Base-by-base conservation (phyloP, 768 basidiomycete species). In the Neoboletus magnificus region DNA sequence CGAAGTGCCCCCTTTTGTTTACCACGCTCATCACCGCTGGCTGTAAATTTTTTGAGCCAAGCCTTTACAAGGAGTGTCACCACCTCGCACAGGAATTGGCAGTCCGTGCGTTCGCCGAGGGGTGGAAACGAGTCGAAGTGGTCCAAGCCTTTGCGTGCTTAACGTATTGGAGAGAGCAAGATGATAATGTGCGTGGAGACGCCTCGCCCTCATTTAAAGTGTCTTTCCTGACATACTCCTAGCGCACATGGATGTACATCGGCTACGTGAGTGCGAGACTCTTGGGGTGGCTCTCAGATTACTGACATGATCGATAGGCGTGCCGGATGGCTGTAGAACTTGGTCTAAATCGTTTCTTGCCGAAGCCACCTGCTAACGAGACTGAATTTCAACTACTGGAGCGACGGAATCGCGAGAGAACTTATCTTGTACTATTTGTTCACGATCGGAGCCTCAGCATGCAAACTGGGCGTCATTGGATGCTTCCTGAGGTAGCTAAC, bases 301-400 rank as follows among this genome's bases (percentile, higher is more conserved):
- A 25, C 43, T 59, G 30, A 59, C 23, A 43, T 23, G 11, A 37
- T 54, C 16, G 39, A 30, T 59, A 90, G 87, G 91, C 91, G 18
- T 89, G 88, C 66, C 86, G 91, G 44, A 91, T 93, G 89, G 88
- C 91, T 29, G 84, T 93, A 27, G 90, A 93, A 67, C 79, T 93
- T 33, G 83, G 85, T 48, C 76, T 93, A 23, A 93, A 93, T 69
- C 85, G 85, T 45, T 88, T 84, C 68, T 65, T 82, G 42, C 67
- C 80, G 8, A 72, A 76, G 32, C 82, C 84, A 8, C 79, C 83
- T 13, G 57, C 73, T 16, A 74, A 81, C 55, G 90, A 93, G 71
- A 79, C 81, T 4, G 82, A 84, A 39, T 74, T 84, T 33, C 85
- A 89, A 63, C 70, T 78, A 50, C 76, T 84, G 25, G 90, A 93